These are phyloP conservation scores for Dichotomopilus funicola DNA, from an alignment of 2,329 filamentous ascomycete species.

Conservation along the genomic window DNA sequence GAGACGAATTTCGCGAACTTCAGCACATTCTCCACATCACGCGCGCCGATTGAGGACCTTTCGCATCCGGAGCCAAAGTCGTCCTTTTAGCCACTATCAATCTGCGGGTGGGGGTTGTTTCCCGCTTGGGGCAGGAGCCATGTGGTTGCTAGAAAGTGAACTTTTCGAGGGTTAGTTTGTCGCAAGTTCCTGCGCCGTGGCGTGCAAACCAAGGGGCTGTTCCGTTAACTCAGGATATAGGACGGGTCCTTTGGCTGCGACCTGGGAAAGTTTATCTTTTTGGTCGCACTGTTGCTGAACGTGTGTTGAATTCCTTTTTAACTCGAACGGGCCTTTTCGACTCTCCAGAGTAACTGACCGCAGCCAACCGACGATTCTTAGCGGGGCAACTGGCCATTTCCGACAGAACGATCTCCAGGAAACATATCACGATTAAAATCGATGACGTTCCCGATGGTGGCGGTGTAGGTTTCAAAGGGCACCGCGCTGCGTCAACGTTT, in stretches of 20 bases:
- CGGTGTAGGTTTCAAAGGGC: slow-evolving; percentile 46
- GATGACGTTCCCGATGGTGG: slow-evolving; percentile 57
- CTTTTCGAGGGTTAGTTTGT: slow-evolving; percentile 40
- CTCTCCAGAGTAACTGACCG: background rate
- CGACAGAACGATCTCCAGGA: slow-evolving; percentile 78
- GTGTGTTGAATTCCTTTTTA: slow-evolving; percentile 34
- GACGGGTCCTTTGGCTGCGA: slow-evolving; percentile 72
- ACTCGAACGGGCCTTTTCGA: background rate
- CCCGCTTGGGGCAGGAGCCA: slow-evolving; percentile 25
- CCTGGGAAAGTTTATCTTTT: slow-evolving; percentile 82
- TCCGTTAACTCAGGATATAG: slow-evolving; percentile 32
- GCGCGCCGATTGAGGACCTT: background rate
- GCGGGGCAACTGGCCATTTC: slow-evolving; percentile 64
- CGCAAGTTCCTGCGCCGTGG: background rate
- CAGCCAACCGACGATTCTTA: slow-evolving; percentile 26
- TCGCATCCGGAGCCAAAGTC: too few relatives aligned
- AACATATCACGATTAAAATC: slow-evolving; percentile 76
- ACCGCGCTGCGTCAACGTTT: background rate
- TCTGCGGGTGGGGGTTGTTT: too few relatives aligned
- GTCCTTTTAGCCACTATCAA: too few relatives aligned
- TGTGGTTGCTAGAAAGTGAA: slow-evolving; percentile 61
- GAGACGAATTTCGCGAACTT: background rate
- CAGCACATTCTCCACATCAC: background rate
- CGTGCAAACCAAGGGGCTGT: background rate
- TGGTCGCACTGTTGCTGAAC: slow-evolving; percentile 66